Percentiles rank a stretch among this genome's conserved stretches.
These are phyloP conservation scores for Lyophyllum shimeji DNA, from an alignment of 768 basidiomycete genomes.

Conservation along the genomic window DNA sequence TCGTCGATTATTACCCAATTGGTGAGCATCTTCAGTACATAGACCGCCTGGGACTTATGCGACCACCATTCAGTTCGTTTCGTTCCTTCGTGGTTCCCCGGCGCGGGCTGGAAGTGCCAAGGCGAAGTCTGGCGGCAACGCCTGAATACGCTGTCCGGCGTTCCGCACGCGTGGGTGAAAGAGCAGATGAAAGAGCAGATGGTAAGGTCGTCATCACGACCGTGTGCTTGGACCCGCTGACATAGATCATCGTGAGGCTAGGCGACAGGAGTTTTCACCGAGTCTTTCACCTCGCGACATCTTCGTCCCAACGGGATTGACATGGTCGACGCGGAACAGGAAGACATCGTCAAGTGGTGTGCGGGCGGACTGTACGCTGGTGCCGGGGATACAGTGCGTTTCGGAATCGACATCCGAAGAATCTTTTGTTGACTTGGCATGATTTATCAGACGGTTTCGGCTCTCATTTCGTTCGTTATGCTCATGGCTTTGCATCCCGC, in stretches of 20 bases:
- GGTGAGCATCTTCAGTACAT: conserved; percentile 21
- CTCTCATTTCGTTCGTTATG: conserved; percentile 44
- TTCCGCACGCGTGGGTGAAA: conserved; percentile 46
- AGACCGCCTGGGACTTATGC: neutral
- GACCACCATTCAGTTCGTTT: conserved; percentile 36
- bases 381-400: conserved; percentile 40
- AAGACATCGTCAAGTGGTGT: conserved; percentile 49
- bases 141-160: conserved; percentile 33
- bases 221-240: neutral
- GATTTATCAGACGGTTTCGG: conserved; percentile 43
- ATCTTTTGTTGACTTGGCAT: neutral
- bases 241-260: conserved; percentile 15
- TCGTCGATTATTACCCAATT: conserved; percentile 42
- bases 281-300: conserved; percentile 46
- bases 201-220: neutral
- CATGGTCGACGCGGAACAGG: conserved; percentile 30
- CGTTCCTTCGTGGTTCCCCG: conserved; percentile 51
- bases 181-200: conserved; percentile 40
- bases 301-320: conserved; percentile 26
- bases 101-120: conserved; percentile 46
- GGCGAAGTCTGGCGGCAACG: conserved; percentile 40
- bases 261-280: conserved; percentile 28
- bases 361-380: conserved; percentile 52
- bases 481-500: conserved; percentile 48
- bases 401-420: neutral